Base-by-base conservation (phyloP, 768 basidiomycete species). In the Dendrothele bispora region DNA sequence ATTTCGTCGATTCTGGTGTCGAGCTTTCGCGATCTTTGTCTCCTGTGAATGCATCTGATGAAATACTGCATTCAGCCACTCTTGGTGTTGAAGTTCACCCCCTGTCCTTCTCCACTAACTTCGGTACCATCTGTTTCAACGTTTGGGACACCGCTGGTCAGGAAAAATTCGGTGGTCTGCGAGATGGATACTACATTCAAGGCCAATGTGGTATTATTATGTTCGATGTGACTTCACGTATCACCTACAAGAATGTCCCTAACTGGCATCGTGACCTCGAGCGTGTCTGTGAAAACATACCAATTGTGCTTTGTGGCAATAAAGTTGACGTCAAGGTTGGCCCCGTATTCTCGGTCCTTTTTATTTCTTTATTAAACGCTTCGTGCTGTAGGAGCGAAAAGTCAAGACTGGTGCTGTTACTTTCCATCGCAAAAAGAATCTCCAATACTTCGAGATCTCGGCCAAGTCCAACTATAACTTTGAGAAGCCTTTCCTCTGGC, bases 381-480 rank as follows among this genome's bases (percentile, higher is more conserved):
- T 39, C 55, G n/a, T n/a, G n/a, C n/a, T n/a, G 50, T 62, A 98
- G 95, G 97, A 99, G 73, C 93, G 97, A 54, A 99, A 99, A 82
- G 97, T 99, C 58, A 99, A 98, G 81, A 98, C 95, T 20, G 91
- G 91, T 42, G 84, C 88, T 35, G 97, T 99, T 52, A 99, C 97
- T 37, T 99, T 99, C 87, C 97, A 98, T 80, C 82, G 97, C 66
- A 99, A 99, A 91, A 99, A 99, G 82, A 98, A 95, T 73, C 81
- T 99, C 43, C 97, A 98, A 67, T 99, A 99, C 78, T 99, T 95
- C 66, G 97, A 99, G 64, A 98, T 99, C 58, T 98, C 97, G 0
- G 97, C 97, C 45, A 99, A 99, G 74, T 98, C 95, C 38, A 99
- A 99, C 80, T 99, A 98, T 72, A 99, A 99, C 79, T 98, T 98